Percentiles rank a stretch among this genome's conserved stretches.
Evolutionary conservation across 495 filamentous ascomycete genomes (phyloP).

Genomic region (Podospora didyma): DNA sequence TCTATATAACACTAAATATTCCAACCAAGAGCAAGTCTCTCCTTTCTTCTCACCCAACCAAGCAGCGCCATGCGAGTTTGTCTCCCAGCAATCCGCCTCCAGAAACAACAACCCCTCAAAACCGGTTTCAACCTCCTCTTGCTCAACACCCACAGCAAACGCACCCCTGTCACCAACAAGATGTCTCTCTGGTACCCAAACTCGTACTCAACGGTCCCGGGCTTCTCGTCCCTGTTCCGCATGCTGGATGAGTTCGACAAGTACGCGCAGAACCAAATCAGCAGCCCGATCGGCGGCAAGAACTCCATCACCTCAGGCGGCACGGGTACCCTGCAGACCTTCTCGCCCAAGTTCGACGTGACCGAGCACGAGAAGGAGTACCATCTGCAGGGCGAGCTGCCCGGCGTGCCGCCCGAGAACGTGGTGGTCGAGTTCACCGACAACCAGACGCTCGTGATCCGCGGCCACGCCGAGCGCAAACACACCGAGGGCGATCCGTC

Average conservation of each 20-base stretch:
- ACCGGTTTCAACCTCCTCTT: not conserved
- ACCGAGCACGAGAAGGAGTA: constrained; percentile 64
- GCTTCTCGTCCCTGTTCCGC: constrained; percentile 68
- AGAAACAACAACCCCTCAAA: not conserved
- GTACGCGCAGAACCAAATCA: constrained; percentile 36
- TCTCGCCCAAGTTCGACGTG: constrained; percentile 65
- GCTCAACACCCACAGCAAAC: not conserved
- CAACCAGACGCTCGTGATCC: constrained; percentile 67
- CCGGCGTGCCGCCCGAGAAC: constrained; percentile 75
- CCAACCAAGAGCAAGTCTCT: not conserved
- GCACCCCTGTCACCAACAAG: not conserved
- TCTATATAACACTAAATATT: too few species aligned
- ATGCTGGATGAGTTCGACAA: constrained; percentile 74
- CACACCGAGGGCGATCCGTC: constrained; percentile 42
- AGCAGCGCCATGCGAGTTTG: not conserved
- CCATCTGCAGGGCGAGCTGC: constrained; percentile 83
- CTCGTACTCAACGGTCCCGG: constrained; percentile 36
- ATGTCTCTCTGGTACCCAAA: constrained; percentile 27
- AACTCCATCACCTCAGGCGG: not conserved
- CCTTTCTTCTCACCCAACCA: not conserved
- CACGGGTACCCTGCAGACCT: constrained; percentile 3
- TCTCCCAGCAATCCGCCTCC: not conserved
- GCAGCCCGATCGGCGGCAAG: constrained; percentile 20
- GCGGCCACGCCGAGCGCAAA: constrained; percentile 59
- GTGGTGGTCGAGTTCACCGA: constrained; percentile 85